Conservation (phyloP, 345 rosid genomes). For the Populus ilicifolia region DNA sequence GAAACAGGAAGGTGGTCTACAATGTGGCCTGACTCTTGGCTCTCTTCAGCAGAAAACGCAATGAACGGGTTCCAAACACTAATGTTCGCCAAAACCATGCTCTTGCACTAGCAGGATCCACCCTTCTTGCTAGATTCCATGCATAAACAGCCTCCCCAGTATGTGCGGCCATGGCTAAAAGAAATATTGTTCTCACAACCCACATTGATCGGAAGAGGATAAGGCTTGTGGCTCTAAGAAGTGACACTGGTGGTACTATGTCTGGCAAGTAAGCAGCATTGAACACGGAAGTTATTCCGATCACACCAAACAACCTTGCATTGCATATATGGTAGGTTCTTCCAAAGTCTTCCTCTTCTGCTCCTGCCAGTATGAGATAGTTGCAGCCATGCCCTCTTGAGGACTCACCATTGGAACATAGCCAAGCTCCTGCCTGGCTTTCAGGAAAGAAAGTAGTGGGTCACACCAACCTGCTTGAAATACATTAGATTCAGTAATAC, state of each 20-base stretch:
- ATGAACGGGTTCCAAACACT: conserved; percentile 56
- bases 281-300: conserved; percentile 51
- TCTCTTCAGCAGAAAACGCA: conserved; percentile 60
- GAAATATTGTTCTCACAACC: conserved; percentile 37
- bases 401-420: conserved; percentile 78
- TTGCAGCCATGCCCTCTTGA: conserved; percentile 79
- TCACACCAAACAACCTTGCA: conserved; percentile 46
- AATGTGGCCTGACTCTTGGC: conserved; percentile 24
- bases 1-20: too few species aligned
- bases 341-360: conserved; percentile 59
- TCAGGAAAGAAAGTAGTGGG: conserved; percentile 84
- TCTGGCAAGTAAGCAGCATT: conserved; percentile 62
- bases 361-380: conserved; percentile 71
- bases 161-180: conserved; percentile 37
- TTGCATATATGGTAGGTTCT: conserved; percentile 56
- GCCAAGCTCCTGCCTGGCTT: conserved; percentile 87
- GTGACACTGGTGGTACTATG: conserved; percentile 51
- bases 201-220: conserved; percentile 51
- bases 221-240: conserved; percentile 46
- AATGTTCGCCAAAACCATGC: conserved; percentile 89
- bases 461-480: conserved; percentile 69
- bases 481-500: neutral
- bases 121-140: conserved; percentile 54
- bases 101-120: conserved; percentile 61
- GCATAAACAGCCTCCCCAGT: conserved; percentile 56